Evolutionary conservation across 2,329 filamentous ascomycete species (phyloP), one percentile per base, ranked within the genome.

Genomic region (Monilinia fructicola): DNA sequence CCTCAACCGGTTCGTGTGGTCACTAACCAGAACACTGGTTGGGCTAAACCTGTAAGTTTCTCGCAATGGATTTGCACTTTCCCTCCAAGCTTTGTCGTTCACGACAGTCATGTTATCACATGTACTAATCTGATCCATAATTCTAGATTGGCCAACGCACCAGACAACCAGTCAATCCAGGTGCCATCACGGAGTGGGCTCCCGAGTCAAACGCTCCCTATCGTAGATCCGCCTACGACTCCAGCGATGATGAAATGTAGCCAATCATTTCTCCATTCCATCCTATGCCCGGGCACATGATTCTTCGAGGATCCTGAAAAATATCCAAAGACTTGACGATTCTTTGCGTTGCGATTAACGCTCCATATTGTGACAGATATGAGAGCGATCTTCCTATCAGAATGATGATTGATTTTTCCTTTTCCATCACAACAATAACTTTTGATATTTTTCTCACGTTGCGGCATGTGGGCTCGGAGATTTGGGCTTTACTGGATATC

Each of bases 21-120:
- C 28, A 54, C 52, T 9, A 63, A 53, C 23, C 62, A 18, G 21
- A 56, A 54, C 6, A 65, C 38, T 35, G 64, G 54, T 10, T 60
- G 54, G 64, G 64, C 64, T n/a, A 60, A 53, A 16, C 64, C 64
- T 21, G 64, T 61, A 61, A 65, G 64, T 65, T 4, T 38, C 55
- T 35, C 26, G 3, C 38, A 6, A 18, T 18, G 23, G 3, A 44
- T 21, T 21, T 21, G 12, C 16, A 18, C 10, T 26, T 28, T 28
- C 38, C 4, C 23, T 46, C 40, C 6, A 35, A 18, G 44, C 44
- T 38, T 14, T 4, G n/a, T 38, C n/a, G 9, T n/a, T 12, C 10
- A 59, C 50, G 4, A 10, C 48, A 2, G 28, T 18, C 18, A 21
- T 26, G 0, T 26, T 9, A 21, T 38, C 28, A 50, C 38, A 2